phyloP scores from a whole-genome alignment of 2,329 filamentous ascomycete species.

The Hawksworthiomyces lignivorus region DNA sequence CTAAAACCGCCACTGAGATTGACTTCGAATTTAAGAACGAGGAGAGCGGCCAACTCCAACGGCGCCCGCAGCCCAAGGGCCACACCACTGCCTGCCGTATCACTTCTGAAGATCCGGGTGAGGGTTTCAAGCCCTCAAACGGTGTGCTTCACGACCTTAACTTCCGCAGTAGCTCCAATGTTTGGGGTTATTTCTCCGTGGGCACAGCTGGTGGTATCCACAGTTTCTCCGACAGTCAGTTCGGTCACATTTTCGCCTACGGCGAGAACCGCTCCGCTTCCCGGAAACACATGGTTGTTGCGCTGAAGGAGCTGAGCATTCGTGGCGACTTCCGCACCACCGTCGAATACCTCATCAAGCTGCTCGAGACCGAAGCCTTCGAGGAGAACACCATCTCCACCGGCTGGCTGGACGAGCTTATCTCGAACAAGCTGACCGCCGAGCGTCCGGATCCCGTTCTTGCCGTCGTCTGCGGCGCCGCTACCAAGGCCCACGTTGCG shows the following conservation, averaged over 20 bases:
- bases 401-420: conserved; percentile 96
- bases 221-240: conserved; percentile 98
- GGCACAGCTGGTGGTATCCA: conserved; percentile 94
- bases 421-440: conserved; percentile 93
- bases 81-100: conserved; percentile 98
- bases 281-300: conserved; percentile 98
- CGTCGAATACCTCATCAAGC: conserved; percentile 97
- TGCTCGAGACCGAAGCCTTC: conserved; percentile 95
- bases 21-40: conserved; percentile 94
- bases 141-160: conserved; percentile 99
- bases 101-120: conserved; percentile 95
- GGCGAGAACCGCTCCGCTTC: conserved; percentile 95
- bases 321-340: conserved; percentile 98
- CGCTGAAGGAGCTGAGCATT: conserved; percentile 97
- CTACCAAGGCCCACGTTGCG: conserved; percentile 90
- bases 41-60: conserved; percentile 74
- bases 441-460: conserved; percentile 90
- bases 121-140: conserved; percentile 98
- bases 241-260: conserved; percentile 98
- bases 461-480: conserved; percentile 90
- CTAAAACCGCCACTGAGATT: conserved; percentile 76
- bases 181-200: conserved; percentile 99
- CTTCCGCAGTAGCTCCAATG: conserved; percentile 97
- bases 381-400: conserved; percentile 99
- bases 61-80: conserved; percentile 85